phyloP scores from a whole-genome alignment of 2,329 filamentous ascomycete genomes.

The Aspergillus transmontanensis region DNA sequence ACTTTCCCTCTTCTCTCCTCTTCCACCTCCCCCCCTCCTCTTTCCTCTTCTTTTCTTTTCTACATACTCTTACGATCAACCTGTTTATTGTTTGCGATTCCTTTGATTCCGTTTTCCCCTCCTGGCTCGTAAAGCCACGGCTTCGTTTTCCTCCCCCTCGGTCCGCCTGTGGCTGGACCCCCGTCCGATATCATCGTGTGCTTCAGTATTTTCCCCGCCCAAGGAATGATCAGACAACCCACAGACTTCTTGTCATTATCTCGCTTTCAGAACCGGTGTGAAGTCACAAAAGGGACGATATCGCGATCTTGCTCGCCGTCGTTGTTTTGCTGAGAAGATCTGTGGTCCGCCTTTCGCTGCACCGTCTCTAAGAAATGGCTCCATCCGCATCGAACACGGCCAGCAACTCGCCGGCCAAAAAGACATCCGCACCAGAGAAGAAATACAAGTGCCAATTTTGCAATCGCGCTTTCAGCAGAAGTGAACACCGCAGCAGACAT shows the following conservation, averaged over 20 bases:
- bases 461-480: slow-evolving; percentile 94
- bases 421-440: slow-evolving; percentile 83
- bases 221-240: slow-evolving; percentile 50
- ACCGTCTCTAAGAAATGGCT: slow-evolving; percentile 39
- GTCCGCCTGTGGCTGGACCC: slow-evolving; percentile 47
- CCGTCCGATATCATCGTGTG: slow-evolving; percentile 26
- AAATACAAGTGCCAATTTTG: slow-evolving; percentile 99
- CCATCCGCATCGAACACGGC: slow-evolving; percentile 62
- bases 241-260: slow-evolving; percentile 42
- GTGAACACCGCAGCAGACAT: slow-evolving; percentile 94
- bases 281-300: slow-evolving; percentile 45
- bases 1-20: slow-evolving; percentile 15
- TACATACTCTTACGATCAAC: neutral
- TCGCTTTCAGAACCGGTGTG: slow-evolving; percentile 47
- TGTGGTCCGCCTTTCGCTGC: slow-evolving; percentile 20
- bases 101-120: slow-evolving; percentile 14
- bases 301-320: slow-evolving; percentile 31
- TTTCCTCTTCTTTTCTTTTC: slow-evolving; percentile 22
- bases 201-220: slow-evolving; percentile 31
- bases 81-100: slow-evolving; percentile 23
- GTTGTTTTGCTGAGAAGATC: slow-evolving; percentile 29
- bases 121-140: slow-evolving; percentile 13
- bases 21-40: slow-evolving; percentile 19
- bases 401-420: slow-evolving; percentile 76
- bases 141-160: slow-evolving; percentile 16